Evolutionary conservation across 1,284 basidiomycete species (phyloP).

Genomic region (Ganoderma resinaceum): DNA sequence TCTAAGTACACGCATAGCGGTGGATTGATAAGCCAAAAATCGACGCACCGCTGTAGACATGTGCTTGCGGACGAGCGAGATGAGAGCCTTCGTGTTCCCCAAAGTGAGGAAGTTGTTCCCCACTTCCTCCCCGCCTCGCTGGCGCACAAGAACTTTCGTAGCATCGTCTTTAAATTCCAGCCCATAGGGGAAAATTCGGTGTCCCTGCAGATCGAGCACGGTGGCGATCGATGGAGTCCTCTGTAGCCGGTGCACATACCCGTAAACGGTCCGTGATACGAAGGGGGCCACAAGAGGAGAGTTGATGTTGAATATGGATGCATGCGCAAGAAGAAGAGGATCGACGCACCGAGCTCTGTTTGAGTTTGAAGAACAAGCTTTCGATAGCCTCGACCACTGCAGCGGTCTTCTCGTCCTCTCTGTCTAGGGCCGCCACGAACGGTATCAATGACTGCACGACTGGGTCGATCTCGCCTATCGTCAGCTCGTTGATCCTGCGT

Average conservation of each 20-base stretch:
- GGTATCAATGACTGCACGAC: slow-evolving; percentile 16
- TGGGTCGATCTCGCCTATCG: slow-evolving; percentile 15
- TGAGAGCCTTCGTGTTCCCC: slow-evolving; percentile 19
- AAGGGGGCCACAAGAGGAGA: not conserved
- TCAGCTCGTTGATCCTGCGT: slow-evolving; percentile 17
- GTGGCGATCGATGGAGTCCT: slow-evolving; percentile 19
- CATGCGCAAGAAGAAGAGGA: not conserved
- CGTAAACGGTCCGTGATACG: slow-evolving; percentile 1
- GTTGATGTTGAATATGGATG: not conserved
- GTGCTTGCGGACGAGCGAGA: slow-evolving; percentile 22
- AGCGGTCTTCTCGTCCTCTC: slow-evolving; percentile 19
- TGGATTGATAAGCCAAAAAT: not conserved
- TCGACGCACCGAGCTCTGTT: slow-evolving; percentile 15
- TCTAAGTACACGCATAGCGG: not conserved
- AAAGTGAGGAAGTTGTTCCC: slow-evolving; percentile 18
- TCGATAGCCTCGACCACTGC: slow-evolving; percentile 19
- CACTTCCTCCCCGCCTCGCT: slow-evolving; percentile 16
- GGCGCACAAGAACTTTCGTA: slow-evolving; percentile 3
- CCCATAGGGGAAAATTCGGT: slow-evolving; percentile 20
- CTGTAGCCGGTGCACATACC: slow-evolving; percentile 1
- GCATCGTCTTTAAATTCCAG: slow-evolving; percentile 21
- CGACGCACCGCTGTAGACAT: slow-evolving; percentile 21
- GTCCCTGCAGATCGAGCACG: slow-evolving; percentile 18
- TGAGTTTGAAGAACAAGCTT: slow-evolving; percentile 15
- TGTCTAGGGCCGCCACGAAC: slow-evolving; percentile 16